Evolutionary conservation across 78 protist species (phyloP).

Genomic region (Chrysochromulina tobinii): DNA sequence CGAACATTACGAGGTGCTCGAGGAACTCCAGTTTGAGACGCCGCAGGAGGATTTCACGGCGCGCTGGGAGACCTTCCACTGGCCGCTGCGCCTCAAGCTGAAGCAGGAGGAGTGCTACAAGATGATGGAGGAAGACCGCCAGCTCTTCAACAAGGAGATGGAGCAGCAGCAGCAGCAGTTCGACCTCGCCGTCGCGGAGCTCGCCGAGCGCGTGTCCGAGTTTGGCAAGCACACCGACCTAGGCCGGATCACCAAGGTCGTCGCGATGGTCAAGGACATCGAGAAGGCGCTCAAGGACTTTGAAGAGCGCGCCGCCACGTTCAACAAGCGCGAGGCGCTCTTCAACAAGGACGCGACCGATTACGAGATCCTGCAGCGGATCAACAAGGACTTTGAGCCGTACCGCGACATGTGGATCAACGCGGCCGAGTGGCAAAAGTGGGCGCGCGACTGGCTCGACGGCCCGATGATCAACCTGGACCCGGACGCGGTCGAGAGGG

Average conservation of each 20-base stretch:
- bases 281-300: neutral
- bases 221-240: neutral
- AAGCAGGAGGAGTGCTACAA: neutral
- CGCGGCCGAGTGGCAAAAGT: constrained; percentile 13
- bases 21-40: neutral
- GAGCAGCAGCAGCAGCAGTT: neutral
- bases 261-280: neutral
- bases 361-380: neutral
- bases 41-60: neutral
- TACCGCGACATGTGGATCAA: constrained; percentile 30
- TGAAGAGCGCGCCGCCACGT: neutral
- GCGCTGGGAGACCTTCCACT: neutral
- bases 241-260: neutral
- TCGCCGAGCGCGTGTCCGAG: neutral
- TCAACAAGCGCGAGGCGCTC: constrained; percentile 5
- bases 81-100: neutral
- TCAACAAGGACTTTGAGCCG: constrained; percentile 35
- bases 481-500: constrained; percentile 52
- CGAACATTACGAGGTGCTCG: neutral
- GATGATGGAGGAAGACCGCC: neutral
- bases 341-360: neutral
- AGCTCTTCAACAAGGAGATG: neutral
- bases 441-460: constrained; percentile 27
- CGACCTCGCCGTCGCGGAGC: neutral
- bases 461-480: constrained; percentile 47